Conservation (phyloP, 2,329 filamentous ascomycete genomes). For the Penicillium hordei region DNA sequence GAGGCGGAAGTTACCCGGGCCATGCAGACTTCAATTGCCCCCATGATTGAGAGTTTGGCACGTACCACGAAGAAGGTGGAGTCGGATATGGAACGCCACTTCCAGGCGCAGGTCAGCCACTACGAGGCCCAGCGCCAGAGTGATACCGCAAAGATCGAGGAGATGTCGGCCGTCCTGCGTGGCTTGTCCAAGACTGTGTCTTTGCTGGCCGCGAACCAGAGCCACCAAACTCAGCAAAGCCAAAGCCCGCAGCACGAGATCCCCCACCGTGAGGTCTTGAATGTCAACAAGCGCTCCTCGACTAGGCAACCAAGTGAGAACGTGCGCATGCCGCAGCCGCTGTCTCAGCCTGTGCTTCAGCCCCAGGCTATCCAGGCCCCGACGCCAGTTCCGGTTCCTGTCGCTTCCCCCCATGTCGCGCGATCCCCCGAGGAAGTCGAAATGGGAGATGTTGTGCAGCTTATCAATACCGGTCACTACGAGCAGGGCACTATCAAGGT, state of each 20-base stretch:
- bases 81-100: slow-evolving; percentile 65
- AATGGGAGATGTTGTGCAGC: slow-evolving; percentile 41
- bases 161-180: slow-evolving; percentile 57
- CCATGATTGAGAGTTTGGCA: slow-evolving; percentile 65
- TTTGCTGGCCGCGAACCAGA: slow-evolving; percentile 45
- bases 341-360: neutral
- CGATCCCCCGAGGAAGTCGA: slow-evolving; percentile 42
- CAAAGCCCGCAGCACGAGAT: neutral
- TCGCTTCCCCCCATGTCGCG: slow-evolving; percentile 13
- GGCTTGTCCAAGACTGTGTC: slow-evolving; percentile 54
- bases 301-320: slow-evolving; percentile 25
- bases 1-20: slow-evolving; percentile 66
- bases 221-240: slow-evolving; percentile 37
- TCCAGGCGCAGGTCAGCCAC: slow-evolving; percentile 53
- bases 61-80: slow-evolving; percentile 68
- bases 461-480: slow-evolving; percentile 42
- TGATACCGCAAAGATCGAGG: slow-evolving; percentile 60
- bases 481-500: slow-evolving; percentile 50
- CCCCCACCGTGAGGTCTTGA: neutral
- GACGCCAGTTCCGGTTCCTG: slow-evolving; percentile 8
- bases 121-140: slow-evolving; percentile 53
- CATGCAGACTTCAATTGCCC: slow-evolving; percentile 64
- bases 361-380: neutral
- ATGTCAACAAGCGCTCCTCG: slow-evolving; percentile 28
- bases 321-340: slow-evolving; percentile 20